phyloP scores from a whole-genome alignment of 1,284 basidiomycete species.

The Mycosarcoma maydis region DNA sequence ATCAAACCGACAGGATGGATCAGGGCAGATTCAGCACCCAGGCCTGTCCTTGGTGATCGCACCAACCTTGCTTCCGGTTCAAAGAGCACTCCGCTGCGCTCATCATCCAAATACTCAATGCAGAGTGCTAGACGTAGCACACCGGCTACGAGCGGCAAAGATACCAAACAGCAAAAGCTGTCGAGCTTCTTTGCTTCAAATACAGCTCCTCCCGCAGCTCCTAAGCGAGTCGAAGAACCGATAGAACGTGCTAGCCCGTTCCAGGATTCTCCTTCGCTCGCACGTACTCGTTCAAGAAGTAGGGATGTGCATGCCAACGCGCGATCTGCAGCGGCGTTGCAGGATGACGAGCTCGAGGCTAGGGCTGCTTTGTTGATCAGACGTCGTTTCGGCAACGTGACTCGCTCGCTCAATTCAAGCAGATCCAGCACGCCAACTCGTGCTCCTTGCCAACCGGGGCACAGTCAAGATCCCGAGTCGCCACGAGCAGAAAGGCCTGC shows the following conservation, averaged over 20 bases:
- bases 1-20: constrained; percentile 45
- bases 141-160: background rate
- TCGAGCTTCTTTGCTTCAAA: constrained; percentile 33
- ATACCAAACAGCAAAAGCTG: constrained; percentile 25
- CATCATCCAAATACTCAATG: background rate
- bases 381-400: constrained; percentile 33
- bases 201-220: constrained; percentile 17
- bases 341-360: constrained; percentile 31
- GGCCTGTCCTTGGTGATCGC: constrained; percentile 14
- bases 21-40: constrained; percentile 18
- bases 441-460: background rate
- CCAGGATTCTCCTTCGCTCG: constrained; percentile 14
- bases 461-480: background rate
- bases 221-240: background rate
- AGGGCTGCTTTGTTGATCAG: constrained; percentile 27
- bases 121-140: constrained; percentile 4
- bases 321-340: background rate
- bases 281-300: constrained; percentile 1
- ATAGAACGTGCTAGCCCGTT: background rate
- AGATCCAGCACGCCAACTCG: constrained; percentile 12
- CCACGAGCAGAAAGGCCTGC: background rate
- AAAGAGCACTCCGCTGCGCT: background rate
- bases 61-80: constrained; percentile 20
- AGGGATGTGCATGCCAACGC: background rate
- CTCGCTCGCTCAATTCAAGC: constrained; percentile 23